phyloP scores from a whole-genome alignment of 495 filamentous ascomycete genomes.

The Hyaloscypha variabilis region DNA sequence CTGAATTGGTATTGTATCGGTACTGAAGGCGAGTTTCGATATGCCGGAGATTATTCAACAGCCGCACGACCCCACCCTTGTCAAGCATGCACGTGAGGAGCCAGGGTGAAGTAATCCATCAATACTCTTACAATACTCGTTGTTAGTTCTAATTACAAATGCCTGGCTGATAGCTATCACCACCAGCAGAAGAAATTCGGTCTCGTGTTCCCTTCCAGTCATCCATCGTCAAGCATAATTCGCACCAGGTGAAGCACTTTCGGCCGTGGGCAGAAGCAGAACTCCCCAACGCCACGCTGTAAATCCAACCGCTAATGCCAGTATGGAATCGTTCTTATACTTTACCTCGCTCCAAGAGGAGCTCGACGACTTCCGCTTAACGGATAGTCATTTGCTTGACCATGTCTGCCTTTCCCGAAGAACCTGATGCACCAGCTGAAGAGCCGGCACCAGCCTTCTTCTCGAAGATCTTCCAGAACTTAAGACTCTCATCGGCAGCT shows the following conservation, averaged over 20 bases:
- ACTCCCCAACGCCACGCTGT: conserved; percentile 32
- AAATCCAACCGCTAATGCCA: conserved; percentile 33
- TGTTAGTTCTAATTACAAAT: conserved; percentile 23
- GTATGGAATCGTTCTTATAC: conserved; percentile 30
- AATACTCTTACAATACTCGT: conserved; percentile 24
- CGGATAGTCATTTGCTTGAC: conserved; percentile 98
- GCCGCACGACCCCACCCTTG: too few relatives aligned
- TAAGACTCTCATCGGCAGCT: conserved; percentile 91
- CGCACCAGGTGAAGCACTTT: conserved; percentile 39
- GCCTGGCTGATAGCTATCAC: conserved; percentile 10
- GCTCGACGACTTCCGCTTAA: conserved; percentile 44
- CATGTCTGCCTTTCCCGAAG: conserved; percentile 65
- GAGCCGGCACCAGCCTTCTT: conserved; percentile 79
- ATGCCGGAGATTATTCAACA: not conserved
- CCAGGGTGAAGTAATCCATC: conserved; percentile 1
- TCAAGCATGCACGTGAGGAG: not conserved
- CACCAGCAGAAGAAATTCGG: conserved; percentile 9
- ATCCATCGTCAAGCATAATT: conserved; percentile 33
- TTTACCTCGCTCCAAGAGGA: conserved; percentile 30
- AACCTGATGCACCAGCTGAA: conserved; percentile 59
- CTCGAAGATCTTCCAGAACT: conserved; percentile 99
- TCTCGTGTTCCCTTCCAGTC: conserved; percentile 21
- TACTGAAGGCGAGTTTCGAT: too few relatives aligned
- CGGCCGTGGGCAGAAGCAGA: conserved; percentile 35
- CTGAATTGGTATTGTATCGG: too few relatives aligned